Evolutionary conservation across 495 filamentous ascomycete species (phyloP).

Genomic region (Xanthoparmelia taractica): DNA sequence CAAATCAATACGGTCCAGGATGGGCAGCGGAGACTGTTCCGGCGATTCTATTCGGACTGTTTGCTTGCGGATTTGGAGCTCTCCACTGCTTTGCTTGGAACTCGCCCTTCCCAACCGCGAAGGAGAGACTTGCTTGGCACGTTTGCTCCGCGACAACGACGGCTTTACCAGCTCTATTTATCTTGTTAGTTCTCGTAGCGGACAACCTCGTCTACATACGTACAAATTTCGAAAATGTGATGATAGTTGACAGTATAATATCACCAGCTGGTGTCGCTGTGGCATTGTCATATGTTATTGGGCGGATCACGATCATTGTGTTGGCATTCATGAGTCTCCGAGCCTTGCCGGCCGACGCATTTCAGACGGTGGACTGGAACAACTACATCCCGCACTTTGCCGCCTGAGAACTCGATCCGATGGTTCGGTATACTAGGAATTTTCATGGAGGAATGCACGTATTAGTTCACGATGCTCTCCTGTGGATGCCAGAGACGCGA

Average conservation of each 20-base stretch:
- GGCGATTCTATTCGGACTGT: not conserved
- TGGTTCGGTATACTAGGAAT: too few relatives aligned
- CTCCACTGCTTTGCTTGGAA: constrained; percentile 27
- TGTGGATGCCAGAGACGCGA: too few relatives aligned
- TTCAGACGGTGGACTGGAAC: constrained; percentile 17
- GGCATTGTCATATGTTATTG: constrained; percentile 2
- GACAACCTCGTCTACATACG: too few relatives aligned
- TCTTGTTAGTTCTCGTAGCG: not conserved
- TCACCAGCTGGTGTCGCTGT: not conserved
- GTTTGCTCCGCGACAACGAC: constrained; percentile 16
- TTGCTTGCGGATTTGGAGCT: constrained; percentile 18
- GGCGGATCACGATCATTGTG: constrained; percentile 13
- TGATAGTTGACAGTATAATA: too few relatives aligned
- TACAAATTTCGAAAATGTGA: not conserved
- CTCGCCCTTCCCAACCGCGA: constrained; percentile 15
- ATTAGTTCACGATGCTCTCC: too few relatives aligned
- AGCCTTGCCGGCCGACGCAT: constrained; percentile 15
- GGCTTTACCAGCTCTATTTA: not conserved
- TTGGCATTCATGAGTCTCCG: constrained; percentile 20
- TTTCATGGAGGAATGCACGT: too few relatives aligned
- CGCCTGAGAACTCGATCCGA: not conserved
- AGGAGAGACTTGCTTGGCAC: constrained; percentile 20
- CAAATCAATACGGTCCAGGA: not conserved
- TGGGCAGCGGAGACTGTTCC: not conserved
- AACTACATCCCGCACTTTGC: constrained; percentile 17